These are phyloP conservation scores for Paspalum notatum DNA, from an alignment of 176 grass and related monocot species.

Conservation along the genomic window DNA sequence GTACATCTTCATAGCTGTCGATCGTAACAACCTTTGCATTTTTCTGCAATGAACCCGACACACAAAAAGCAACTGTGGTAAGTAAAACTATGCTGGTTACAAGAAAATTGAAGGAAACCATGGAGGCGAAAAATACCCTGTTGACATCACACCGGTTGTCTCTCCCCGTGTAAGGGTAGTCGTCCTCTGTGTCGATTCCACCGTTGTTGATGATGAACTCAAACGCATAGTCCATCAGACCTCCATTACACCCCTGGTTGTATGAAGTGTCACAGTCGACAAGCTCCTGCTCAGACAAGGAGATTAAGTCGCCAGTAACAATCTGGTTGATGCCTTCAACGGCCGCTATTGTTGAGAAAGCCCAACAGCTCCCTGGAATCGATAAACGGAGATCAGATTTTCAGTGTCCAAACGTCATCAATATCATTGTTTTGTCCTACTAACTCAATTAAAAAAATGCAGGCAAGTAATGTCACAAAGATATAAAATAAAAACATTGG, in stretches of 20 bases:
- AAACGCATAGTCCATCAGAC: slow-evolving; percentile 89
- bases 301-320: slow-evolving; percentile 66
- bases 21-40: slow-evolving; percentile 79
- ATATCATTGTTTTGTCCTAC: not conserved
- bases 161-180: slow-evolving; percentile 69
- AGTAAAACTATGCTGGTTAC: not conserved
- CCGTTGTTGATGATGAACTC: slow-evolving; percentile 86
- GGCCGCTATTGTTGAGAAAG: slow-evolving; percentile 80
- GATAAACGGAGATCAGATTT: slow-evolving; percentile 30
- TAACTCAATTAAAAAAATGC: not conserved
- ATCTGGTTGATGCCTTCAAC: slow-evolving; percentile 84
- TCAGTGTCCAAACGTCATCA: not conserved
- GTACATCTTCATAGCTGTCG: slow-evolving; percentile 77
- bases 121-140: slow-evolving; percentile 45
- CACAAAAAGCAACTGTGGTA: not conserved
- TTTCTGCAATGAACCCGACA: slow-evolving; percentile 53
- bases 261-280: slow-evolving; percentile 89
- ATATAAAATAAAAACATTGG: not conserved
- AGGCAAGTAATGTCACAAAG: not conserved
- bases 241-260: slow-evolving; percentile 87
- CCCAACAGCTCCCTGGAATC: slow-evolving; percentile 82
- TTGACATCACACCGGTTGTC: slow-evolving; percentile 62
- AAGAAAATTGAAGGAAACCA: not conserved
- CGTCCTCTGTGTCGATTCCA: slow-evolving; percentile 64
- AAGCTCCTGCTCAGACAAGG: slow-evolving; percentile 84